Evolutionary conservation across 1,139 yeast species (phyloP), one percentile per base, ranked within the genome.

Genomic region (Hyphopichia pseudoburtonii): DNA sequence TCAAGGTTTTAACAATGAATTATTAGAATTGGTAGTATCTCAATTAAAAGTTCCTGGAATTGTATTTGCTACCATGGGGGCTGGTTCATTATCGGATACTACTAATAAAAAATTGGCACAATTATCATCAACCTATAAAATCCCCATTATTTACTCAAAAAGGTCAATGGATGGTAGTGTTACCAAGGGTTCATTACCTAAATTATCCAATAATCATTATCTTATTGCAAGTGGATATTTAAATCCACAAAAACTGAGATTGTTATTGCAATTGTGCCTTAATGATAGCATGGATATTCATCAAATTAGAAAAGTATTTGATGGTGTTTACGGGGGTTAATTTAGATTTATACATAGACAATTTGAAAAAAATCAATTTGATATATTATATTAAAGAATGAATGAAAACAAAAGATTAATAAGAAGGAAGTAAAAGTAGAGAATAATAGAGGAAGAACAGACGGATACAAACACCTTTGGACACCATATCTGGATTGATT

Each of bases 21-120:
- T 80, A 12, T 60, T 82, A 9, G 66, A 67, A 29, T 45, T 78
- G 16, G 66, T 75, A 0, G 54, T 72, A 12, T 65, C 69, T 27
- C 62, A 67, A 15, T 60, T 77, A 48, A 63, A 62, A 6, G 65
- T 70, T 3, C 60, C 67, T 42, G 88, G 87, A 3, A 54, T 82
- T 17, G 78, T 82, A 1, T 61, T 82, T 34, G 88, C 87, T 0
- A 78, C 86, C 3, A 76, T 81, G 75, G 88, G 88, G 26, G 86
- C 87, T 1, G 88, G 88, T 0, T 77, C 85, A 2, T 60, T 82
- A 61, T 68, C 80, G 19, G 76, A 71, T 11, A 57, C 52, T 12
- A 76, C 83, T 2, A 78, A 77, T 47, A 62, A 66, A 32, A 60
- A 59, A 14, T 43, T 74, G 32, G 55, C 62, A 32, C 58, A 61